Base-by-base conservation (phyloP, 331 rosid species). In the Quercus tomentella region DNA sequence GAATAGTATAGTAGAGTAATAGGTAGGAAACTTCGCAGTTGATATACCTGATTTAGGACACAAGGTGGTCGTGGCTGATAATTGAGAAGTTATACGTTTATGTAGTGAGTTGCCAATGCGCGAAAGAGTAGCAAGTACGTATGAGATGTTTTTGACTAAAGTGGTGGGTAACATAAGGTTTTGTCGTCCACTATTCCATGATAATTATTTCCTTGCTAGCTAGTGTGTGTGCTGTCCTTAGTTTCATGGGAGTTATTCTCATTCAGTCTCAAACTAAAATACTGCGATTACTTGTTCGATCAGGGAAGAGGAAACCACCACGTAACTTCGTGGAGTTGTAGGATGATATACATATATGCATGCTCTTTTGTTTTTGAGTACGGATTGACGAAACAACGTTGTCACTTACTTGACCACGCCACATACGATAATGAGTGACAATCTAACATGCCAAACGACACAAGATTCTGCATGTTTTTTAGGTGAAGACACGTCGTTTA, bases 291-390 rank as follows among this genome's bases (percentile, higher is more conserved):
- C 23, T 18, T 22, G 9, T 33, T n/a, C n/a, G 51, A 18, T 67
- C 0, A 67, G 82, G 85, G 78, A 85, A 74, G 28, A 67, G 82
- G 85, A 81, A 85, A 78, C 37, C 60, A 63, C 76, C 70, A 55
- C 86, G 88, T 79, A 85, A 82, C 77, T 85, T 85, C 88, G 83
- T 55, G 81, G 73, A 57, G 79, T 8, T 41, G 45, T 8, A 41
- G 45, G 45, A 41, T 41, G 45, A 41, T 41, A 41, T 41, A 41
- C 12, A 41, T 41, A 2, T 41, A 75, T 78, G 66, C 18, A 78
- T 56, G 31, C 66, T 62, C 70, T 41, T 41, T 41, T 41, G 45
- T 41, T 41, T 1, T 1, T 58, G 30, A 58, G 88, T 77, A 81
- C 88, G 75, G 52, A 23, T 37, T 77, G 61, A 58, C 45, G 12